These are phyloP conservation scores for Lojkania enalia DNA, from an alignment of 2,329 filamentous ascomycete genomes.

Conservation along the genomic window DNA sequence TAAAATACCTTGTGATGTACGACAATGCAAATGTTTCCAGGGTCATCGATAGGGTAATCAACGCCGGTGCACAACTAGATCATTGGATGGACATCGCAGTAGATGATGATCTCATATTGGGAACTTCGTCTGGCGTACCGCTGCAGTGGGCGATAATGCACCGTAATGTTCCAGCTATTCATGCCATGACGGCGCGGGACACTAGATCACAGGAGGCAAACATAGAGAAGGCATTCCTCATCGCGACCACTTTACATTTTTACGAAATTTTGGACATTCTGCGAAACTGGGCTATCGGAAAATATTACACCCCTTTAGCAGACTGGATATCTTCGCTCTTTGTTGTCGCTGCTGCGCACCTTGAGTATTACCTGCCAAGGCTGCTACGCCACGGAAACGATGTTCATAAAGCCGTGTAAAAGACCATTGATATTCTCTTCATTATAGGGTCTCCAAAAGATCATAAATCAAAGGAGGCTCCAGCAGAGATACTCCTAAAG, in stretches of 20 bases:
- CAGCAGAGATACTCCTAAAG: too few species aligned
- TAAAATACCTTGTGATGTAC: background rate
- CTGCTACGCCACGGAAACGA: too few species aligned
- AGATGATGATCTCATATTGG: constrained; percentile 1
- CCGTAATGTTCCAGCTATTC: background rate
- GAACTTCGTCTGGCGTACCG: background rate
- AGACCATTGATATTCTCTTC: too few species aligned
- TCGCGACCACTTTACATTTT: background rate
- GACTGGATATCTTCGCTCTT: too few species aligned
- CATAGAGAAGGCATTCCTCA: background rate
- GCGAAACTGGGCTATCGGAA: background rate
- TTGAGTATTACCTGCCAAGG: too few species aligned
- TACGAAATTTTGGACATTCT: background rate
- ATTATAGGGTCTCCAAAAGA: too few species aligned
- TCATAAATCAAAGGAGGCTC: too few species aligned
- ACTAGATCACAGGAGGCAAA: background rate
- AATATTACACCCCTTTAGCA: too few species aligned
- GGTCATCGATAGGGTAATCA: too few species aligned
- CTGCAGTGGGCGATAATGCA: constrained; percentile 4
- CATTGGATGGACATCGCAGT: background rate
- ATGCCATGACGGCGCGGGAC: background rate
- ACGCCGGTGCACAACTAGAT: background rate
- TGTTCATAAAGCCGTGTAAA: too few species aligned
- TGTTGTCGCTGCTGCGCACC: too few species aligned
- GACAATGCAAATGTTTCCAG: too few species aligned